Evolutionary conservation across 257 asterid species (phyloP).

Genomic region (Orobanche coerulescens): DNA sequence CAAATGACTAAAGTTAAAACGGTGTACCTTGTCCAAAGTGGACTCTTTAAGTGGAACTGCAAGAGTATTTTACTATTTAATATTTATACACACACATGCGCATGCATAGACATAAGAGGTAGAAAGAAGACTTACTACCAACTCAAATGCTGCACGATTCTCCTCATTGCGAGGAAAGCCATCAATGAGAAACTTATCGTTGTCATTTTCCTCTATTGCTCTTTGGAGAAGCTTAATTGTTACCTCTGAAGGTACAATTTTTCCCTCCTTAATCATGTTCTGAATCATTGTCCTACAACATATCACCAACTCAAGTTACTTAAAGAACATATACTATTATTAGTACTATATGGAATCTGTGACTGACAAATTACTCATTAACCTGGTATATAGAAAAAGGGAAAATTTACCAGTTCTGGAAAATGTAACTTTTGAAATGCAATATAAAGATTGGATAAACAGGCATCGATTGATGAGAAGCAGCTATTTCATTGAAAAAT

Average conservation of each 20-base stretch:
- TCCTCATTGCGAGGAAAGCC: constrained; percentile 97
- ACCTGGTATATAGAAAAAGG: background rate
- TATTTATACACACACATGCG: too few species aligned
- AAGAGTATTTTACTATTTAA: too few species aligned
- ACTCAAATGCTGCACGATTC: constrained; percentile 83
- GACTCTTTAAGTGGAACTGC: too few species aligned
- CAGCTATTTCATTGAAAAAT: too few species aligned
- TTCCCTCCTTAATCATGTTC: constrained; percentile 81
- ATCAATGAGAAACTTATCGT: constrained; percentile 89
- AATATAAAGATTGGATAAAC: too few species aligned
- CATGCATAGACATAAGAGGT: too few species aligned
- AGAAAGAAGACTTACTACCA: constrained; percentile 42
- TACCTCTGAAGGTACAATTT: constrained; percentile 85
- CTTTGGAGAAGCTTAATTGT: constrained; percentile 71
- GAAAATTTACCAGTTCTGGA: background rate
- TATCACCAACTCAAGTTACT: constrained; percentile 2
- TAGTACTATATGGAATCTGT: too few species aligned
- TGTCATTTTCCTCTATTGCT: constrained; percentile 62
- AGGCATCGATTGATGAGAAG: background rate
- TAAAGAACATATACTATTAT: background rate
- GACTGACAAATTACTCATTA: background rate
- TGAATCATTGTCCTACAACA: constrained; percentile 62
- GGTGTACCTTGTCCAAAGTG: too few species aligned
- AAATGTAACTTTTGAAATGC: too few species aligned
- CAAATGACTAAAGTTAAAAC: too few species aligned